Conservation (phyloP, 352 stramenopile species). For the Pythium sp. region DNA sequence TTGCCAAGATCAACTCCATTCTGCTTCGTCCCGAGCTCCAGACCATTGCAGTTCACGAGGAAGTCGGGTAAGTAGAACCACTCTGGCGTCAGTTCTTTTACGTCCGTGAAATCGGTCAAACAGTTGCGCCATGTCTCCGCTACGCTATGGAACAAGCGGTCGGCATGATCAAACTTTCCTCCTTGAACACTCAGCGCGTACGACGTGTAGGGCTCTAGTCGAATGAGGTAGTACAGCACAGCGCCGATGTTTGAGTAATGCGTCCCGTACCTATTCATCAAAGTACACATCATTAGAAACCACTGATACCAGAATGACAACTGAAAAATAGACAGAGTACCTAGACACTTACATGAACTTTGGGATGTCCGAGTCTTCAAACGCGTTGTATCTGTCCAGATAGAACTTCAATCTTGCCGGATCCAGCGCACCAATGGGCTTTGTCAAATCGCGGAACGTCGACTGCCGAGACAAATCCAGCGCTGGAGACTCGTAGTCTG, state of each 20-base stretch:
- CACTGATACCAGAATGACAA: neutral
- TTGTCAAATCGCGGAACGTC: slow-evolving; percentile 95
- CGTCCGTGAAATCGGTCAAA: slow-evolving; percentile 86
- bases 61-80: slow-evolving; percentile 94
- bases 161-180: slow-evolving; percentile 92
- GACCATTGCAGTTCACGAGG: slow-evolving; percentile 82
- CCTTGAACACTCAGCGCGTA: slow-evolving; percentile 94
- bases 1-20: slow-evolving; percentile 87
- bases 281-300: neutral
- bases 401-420: slow-evolving; percentile 90
- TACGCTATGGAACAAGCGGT: slow-evolving; percentile 92
- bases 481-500: slow-evolving; percentile 78
- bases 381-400: slow-evolving; percentile 91
- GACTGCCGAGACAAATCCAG: slow-evolving; percentile 65
- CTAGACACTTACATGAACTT: slow-evolving; percentile 76
- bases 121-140: slow-evolving; percentile 89
- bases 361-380: slow-evolving; percentile 85
- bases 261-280: slow-evolving; percentile 68
- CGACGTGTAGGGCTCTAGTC: slow-evolving; percentile 97
- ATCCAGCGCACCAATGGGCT: slow-evolving; percentile 97
- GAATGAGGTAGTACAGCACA: slow-evolving; percentile 98
- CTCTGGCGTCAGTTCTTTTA: slow-evolving; percentile 94
- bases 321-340: too few relatives aligned
- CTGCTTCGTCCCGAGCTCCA: slow-evolving; percentile 81
- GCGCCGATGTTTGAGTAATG: slow-evolving; percentile 93